Percentiles rank a stretch among this genome's conserved stretches.
Evolutionary conservation across 2,329 filamentous ascomycete genomes (phyloP).

Genomic region (Exophiala calicioides): DNA sequence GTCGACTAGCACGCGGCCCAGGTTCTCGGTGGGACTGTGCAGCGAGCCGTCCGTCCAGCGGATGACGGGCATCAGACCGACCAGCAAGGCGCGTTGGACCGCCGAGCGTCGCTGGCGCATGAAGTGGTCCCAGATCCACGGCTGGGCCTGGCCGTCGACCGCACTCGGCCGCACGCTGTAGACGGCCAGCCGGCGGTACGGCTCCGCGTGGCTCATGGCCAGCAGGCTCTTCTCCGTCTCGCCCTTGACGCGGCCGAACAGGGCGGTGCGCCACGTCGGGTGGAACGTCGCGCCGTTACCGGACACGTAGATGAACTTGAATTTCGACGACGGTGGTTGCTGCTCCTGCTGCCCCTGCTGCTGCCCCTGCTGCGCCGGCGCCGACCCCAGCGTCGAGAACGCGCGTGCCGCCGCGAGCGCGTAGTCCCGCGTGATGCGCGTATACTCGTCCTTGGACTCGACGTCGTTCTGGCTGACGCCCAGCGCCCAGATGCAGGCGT

Average conservation of each 20-base stretch:
- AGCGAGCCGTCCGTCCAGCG: constrained; percentile 3
- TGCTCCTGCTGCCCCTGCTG: too few species aligned
- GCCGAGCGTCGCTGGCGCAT: constrained; percentile 33
- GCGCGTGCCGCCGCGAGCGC: constrained; percentile 64
- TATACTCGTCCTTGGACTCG: constrained; percentile 65
- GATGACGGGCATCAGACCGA: constrained; percentile 28
- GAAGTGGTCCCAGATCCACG: constrained; percentile 39
- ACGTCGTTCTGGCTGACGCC: constrained; percentile 65
- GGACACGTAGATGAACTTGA: constrained; percentile 52
- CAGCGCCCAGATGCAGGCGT: constrained; percentile 72
- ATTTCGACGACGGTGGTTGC: too few species aligned
- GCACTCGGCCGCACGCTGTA: constrained; percentile 61
- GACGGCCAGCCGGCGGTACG: constrained; percentile 51
- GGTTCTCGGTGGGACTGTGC: constrained; percentile 43
- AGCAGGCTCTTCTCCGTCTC: constrained; percentile 63
- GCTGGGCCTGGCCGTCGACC: constrained; percentile 55
- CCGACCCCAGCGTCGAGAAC: constrained; percentile 51
- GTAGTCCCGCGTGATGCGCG: constrained; percentile 68
- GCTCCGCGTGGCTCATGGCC: constrained; percentile 47
- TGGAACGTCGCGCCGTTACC: constrained; percentile 59
- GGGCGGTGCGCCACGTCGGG: constrained; percentile 57
- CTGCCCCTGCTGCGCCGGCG: too few species aligned
- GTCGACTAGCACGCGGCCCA: constrained; percentile 51
- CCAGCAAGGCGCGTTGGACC: constrained; percentile 31
- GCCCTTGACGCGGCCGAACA: constrained; percentile 68